Conservation (phyloP, 1,139 yeast genomes). For the Torulaspora pretoriensis region DNA sequence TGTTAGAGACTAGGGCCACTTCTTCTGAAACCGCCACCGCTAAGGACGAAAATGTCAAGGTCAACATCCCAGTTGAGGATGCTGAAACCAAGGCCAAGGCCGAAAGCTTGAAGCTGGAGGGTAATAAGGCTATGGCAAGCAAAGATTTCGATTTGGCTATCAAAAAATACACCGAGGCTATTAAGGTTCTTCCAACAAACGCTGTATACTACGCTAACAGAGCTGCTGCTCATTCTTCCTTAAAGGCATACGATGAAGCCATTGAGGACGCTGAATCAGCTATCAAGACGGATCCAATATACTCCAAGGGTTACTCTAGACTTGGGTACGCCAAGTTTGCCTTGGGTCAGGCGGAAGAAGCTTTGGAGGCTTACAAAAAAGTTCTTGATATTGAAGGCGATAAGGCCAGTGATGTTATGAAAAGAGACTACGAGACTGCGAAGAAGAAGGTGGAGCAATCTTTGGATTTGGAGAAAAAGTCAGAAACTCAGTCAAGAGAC, state of each 20-base stretch:
- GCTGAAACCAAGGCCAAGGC: constrained; percentile 62
- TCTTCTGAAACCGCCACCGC: constrained; percentile 21
- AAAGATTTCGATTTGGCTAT: constrained; percentile 69
- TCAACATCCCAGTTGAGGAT: constrained; percentile 42
- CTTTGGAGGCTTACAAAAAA: constrained; percentile 83
- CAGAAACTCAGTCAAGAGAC: constrained; percentile 7
- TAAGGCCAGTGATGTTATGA: constrained; percentile 82
- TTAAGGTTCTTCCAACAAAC: constrained; percentile 62
- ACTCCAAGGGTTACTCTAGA: constrained; percentile 92
- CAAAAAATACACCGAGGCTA: constrained; percentile 76
- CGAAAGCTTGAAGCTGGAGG: constrained; percentile 78
- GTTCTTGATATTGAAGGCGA: constrained; percentile 89
- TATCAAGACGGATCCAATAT: constrained; percentile 67
- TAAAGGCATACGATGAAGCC: constrained; percentile 70
- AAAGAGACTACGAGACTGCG: constrained; percentile 89
- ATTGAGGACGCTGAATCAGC: constrained; percentile 80
- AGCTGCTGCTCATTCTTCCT: constrained; percentile 93
- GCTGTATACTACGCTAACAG: constrained; percentile 88
- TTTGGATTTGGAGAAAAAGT: constrained; percentile 43
- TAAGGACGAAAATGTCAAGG: constrained; percentile 38
- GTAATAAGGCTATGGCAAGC: constrained; percentile 87
- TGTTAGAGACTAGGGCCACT: constrained; percentile 36
- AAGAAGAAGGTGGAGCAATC: constrained; percentile 76
- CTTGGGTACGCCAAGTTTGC: constrained; percentile 92
- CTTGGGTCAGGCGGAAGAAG: constrained; percentile 79